Base-by-base conservation (phyloP, 1,284 basidiomycete genomes). In the Albatrellus sp. region DNA sequence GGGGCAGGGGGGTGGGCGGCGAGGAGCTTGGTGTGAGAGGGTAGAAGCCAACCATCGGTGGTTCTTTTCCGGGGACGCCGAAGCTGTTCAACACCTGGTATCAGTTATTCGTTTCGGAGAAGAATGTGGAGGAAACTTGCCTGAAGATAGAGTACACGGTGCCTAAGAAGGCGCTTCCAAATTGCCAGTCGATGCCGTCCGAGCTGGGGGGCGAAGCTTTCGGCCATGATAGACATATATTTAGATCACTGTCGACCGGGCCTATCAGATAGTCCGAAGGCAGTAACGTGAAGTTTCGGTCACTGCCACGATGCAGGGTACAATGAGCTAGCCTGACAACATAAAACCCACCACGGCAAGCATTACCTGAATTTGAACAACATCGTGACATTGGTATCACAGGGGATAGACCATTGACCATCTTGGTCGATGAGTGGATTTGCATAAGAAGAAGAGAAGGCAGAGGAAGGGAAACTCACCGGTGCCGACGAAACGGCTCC, bases 261-360 rank as follows among this genome's bases (percentile, higher is more conserved):
- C 87, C 88, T 48, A 89, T 83, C 42, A 93, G 64, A 60, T 88
- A 93, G 55, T 92, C 89, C 1, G 75, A 77, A 1, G 90, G 89
- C 49, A 84, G 75, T 11, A 93, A 63, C 0, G 75, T 72, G 52
- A 81, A 79, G 44, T 75, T 78, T 32, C 63, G 61, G 5, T 64
- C 63, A 1, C 81, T 84, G 50, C 17, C 41, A 42, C 9, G 52
- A 42, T 32, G 12, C 11, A 20, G 37, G 2, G 29, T 40, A 11
- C 19, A 32, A 13, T 13, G 41, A 31, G 44, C 13, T 24, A 43
- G 13, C 16, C 37, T 29, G 16, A 20, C n/a, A 28, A 31, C 36
- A 20, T 24, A 50, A 1, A 13, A 45, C 72, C n/a, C n/a, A n/a
- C n/a, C n/a, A n/a, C n/a, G n/a, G n/a, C n/a, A n/a, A n/a, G n/a